phyloP scores from a whole-genome alignment of 2,329 filamentous ascomycete genomes.

The Leptographium galeiforme region DNA sequence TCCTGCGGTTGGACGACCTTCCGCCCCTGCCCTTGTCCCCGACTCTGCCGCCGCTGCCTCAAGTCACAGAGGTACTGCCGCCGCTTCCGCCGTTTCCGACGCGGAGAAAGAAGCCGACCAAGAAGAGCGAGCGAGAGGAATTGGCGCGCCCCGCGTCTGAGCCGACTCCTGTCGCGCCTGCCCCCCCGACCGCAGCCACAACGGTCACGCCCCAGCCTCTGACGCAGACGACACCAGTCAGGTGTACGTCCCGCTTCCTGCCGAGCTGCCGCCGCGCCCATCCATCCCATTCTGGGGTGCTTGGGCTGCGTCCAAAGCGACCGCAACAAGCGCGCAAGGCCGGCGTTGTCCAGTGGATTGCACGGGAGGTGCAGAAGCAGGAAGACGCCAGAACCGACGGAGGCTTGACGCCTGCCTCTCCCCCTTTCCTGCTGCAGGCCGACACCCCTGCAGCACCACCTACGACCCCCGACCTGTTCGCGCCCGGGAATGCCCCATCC shows the following conservation, averaged over 20 bases:
- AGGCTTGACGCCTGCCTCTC: background rate
- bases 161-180: background rate
- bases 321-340: background rate
- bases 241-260: background rate
- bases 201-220: background rate
- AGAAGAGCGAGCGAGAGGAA: background rate
- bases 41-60: background rate
- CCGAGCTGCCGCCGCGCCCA: background rate
- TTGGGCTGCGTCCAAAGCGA: background rate
- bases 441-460: background rate
- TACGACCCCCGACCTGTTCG: background rate
- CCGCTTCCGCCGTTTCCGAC: background rate
- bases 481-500: background rate
- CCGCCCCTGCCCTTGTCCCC: background rate
- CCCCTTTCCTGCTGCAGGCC: background rate
- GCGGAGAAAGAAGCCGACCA: background rate
- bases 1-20: background rate
- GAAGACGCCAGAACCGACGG: background rate
- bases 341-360: background rate
- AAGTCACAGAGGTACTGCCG: background rate
- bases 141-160: background rate
- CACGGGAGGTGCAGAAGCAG: background rate
- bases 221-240: background rate
- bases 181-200: background rate
- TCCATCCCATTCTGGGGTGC: background rate